Conservation (phyloP, 331 rosid species). For the Quercus lobata region DNA sequence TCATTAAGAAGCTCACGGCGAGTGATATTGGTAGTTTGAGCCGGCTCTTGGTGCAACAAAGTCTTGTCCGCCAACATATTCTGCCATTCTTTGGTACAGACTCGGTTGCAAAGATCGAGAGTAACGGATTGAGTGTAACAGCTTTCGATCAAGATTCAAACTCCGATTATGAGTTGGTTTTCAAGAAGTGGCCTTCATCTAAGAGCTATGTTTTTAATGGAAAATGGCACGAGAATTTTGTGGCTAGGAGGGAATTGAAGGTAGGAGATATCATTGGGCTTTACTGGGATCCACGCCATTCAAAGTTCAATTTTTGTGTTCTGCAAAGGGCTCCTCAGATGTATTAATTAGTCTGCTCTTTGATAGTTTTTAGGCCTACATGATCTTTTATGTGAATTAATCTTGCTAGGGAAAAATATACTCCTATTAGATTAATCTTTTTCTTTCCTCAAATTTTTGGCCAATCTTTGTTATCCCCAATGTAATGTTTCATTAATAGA, state of each 20-base stretch:
- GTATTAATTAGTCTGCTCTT: too few species aligned
- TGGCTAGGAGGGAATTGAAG: conserved; percentile 29
- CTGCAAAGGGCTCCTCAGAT: background rate
- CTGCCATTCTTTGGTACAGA: conserved; percentile 32
- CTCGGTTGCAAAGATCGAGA: conserved; percentile 23
- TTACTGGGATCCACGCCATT: conserved; percentile 35
- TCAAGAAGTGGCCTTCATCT: conserved; percentile 40
- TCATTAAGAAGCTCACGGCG: conserved; percentile 37
- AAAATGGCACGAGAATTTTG: conserved; percentile 42
- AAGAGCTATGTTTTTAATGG: conserved; percentile 45
- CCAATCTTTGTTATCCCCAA: too few species aligned
- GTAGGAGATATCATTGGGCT: conserved; percentile 41
- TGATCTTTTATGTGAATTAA: too few species aligned
- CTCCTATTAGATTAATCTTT: too few species aligned
- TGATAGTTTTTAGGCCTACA: background rate
- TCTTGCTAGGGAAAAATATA: too few species aligned
- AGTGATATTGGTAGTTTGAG: conserved; percentile 45
- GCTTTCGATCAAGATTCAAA: conserved; percentile 36
- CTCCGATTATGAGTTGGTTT: conserved; percentile 34
- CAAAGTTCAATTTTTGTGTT: conserved; percentile 32
- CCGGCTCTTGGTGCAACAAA: conserved; percentile 33
- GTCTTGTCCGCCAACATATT: conserved; percentile 27
- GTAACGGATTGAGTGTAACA: conserved; percentile 25
- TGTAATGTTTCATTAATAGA: too few species aligned
- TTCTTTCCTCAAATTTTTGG: too few species aligned